Evolutionary conservation across 192 early-diverging fungal genomes (phyloP).

Genomic region (Coemansia sp.): DNA sequence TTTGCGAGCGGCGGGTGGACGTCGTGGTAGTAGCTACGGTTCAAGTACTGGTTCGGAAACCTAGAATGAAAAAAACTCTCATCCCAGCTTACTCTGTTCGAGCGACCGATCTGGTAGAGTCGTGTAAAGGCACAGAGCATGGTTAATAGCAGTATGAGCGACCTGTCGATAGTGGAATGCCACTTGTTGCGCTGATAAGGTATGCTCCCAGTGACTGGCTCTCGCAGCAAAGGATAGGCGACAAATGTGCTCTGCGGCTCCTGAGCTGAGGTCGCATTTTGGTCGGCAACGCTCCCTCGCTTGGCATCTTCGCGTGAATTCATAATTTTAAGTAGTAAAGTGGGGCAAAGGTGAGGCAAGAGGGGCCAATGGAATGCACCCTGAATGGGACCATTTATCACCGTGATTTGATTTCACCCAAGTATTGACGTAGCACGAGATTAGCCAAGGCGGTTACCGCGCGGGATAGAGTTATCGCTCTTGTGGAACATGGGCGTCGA

Average conservation of each 20-base stretch:
- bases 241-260: conserved; percentile 16
- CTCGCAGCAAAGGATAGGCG: conserved; percentile 18
- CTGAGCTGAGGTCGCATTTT: neutral
- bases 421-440: no score
- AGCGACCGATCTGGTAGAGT: conserved; percentile 39
- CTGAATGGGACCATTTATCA: no score
- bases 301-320: neutral
- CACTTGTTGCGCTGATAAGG: conserved; percentile 56
- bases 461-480: no score
- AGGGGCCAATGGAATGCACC: no score
- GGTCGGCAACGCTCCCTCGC: neutral
- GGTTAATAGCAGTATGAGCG: conserved; percentile 47
- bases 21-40: conserved; percentile 92
- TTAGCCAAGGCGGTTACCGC: no score
- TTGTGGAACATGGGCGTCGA: no score
- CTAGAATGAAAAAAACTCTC: conserved; percentile 60
- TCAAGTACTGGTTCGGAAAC: conserved; percentile 90
- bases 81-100: conserved; percentile 64
- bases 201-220: neutral
- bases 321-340: neutral
- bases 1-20: conserved; percentile 94
- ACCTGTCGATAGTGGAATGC: conserved; percentile 34
- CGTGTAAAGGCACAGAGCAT: conserved; percentile 29
- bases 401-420: no score
- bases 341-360: no score